A percentile compares a stretch with the other conserved stretches of the same genome.
Conservation (phyloP, 805 yeast species). For the Barnettozyma botsteinii region DNA sequence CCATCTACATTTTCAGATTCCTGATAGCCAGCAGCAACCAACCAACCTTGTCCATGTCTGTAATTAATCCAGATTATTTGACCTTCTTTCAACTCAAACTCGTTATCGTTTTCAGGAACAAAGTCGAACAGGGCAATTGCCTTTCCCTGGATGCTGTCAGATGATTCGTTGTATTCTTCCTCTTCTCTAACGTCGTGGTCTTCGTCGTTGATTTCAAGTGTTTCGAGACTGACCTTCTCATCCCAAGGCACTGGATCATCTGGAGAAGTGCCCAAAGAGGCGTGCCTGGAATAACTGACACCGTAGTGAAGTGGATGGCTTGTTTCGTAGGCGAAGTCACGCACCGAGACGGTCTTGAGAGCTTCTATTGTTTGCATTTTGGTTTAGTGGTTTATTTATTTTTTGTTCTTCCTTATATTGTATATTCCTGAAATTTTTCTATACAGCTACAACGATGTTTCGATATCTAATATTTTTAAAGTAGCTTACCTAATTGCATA, state of each 20-base stretch:
- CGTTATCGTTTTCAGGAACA: conserved; percentile 91
- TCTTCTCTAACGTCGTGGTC: conserved; percentile 17
- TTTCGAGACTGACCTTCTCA: conserved; percentile 20
- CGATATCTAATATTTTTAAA: too few relatives aligned
- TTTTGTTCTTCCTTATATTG: too few relatives aligned
- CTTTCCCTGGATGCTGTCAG: conserved; percentile 35
- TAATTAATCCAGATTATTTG: conserved; percentile 82
- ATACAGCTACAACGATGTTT: too few relatives aligned
- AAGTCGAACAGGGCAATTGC: conserved; percentile 91
- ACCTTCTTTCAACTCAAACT: conserved; percentile 69
- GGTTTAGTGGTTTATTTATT: too few relatives aligned
- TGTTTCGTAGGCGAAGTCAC: conserved; percentile 77
- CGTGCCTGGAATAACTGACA: conserved; percentile 28
- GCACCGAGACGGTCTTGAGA: conserved; percentile 36
- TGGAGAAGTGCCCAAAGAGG: conserved; percentile 16
- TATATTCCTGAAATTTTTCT: too few relatives aligned
- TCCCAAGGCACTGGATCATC: conserved; percentile 8
- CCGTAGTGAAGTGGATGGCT: conserved; percentile 72
- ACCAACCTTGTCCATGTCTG: conserved; percentile 98
- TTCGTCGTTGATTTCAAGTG: conserved; percentile 11
- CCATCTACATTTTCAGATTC: conserved; percentile 55
- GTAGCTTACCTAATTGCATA: too few relatives aligned
- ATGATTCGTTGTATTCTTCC: conserved; percentile 10
- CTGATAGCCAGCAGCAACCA: conserved; percentile 57
- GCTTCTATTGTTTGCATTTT: conserved; percentile 9